phyloP scores from a whole-genome alignment of 2,329 filamentous ascomycete species.

The Dryadomyces quercivorus region DNA sequence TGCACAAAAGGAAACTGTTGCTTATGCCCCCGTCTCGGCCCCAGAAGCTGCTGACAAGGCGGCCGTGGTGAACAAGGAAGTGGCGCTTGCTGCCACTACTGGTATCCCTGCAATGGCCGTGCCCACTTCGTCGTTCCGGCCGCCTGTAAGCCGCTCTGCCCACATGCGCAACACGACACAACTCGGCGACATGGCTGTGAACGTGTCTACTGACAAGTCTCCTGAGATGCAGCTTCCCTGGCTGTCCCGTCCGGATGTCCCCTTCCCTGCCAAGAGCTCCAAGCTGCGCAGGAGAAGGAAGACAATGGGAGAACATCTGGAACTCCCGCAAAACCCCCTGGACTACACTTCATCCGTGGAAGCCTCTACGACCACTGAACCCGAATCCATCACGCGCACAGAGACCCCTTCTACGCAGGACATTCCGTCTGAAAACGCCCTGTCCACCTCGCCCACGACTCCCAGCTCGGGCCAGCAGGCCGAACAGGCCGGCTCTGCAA shows the following conservation, averaged over 20 bases:
- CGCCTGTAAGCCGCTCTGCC: constrained; percentile 33
- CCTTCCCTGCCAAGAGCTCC: constrained; percentile 33
- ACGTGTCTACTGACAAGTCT: constrained; percentile 9
- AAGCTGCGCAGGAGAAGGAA: constrained; percentile 31
- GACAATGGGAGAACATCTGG: constrained; percentile 25
- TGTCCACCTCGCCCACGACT: constrained; percentile 23
- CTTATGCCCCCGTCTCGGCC: not conserved
- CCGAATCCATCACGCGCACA: constrained; percentile 8
- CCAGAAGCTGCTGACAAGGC: not conserved
- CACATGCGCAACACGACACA: constrained; percentile 4
- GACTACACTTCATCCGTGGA: not conserved
- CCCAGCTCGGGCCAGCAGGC: constrained; percentile 17
- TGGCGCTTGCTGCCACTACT: not conserved
- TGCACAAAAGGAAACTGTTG: not conserved
- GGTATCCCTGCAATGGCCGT: constrained; percentile 6
- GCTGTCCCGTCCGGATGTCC: constrained; percentile 36
- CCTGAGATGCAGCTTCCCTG: constrained; percentile 38
- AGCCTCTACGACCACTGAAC: not conserved
- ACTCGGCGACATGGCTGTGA: constrained; percentile 1
- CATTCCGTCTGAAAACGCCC: constrained; percentile 18
- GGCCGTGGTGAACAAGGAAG: not conserved
- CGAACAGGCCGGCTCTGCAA: constrained; percentile 14
- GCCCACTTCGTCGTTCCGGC: constrained; percentile 25
- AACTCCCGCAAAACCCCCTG: constrained; percentile 21
- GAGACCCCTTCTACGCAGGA: constrained; percentile 21